Base-by-base conservation (phyloP, 2,329 filamentous ascomycete species). In the Neonectria faginata region DNA sequence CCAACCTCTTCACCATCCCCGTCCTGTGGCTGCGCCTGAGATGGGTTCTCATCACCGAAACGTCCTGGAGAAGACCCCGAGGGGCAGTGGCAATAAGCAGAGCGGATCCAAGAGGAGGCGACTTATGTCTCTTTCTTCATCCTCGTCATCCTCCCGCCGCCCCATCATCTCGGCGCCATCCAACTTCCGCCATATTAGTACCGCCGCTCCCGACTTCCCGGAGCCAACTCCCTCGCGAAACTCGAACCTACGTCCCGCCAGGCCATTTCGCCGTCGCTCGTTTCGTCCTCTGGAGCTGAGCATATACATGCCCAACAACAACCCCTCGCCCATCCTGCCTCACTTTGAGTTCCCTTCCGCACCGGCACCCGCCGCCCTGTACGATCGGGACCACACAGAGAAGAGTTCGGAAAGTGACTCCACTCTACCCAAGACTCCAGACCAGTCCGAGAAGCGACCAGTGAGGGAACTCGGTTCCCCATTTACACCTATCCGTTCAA, bases 171-270 rank as follows among this genome's bases (percentile, higher is more conserved):
- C 87, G 45, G 81, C 81, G 20, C 88, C 88, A 3, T 83, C 83
- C 52, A 81, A 90, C 74, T 90, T 90, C 71, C 85, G 84, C 51
- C 88, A 90, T 78, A 70, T 90, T 53, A 78, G 84, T 59, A 85
- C 84, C 18, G 81, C 80, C 51, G 78, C 82, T n/a, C 79, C 79
- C 61, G 79, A 81, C 52, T 78, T 80, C 56, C 61, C 70, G 16
- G 65, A 67, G 29, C 65, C 69, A 22, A 70, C 69, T 10, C 70
- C 70, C 22, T 67, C 66, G n/a, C 64, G 63, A 42, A 63, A 64
- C 20, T 64, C 71, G 0, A 71, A 75, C 29, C 62, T 74, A 25
- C 70, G 68, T 27, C 70, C 72, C 20, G 69, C 73, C 12, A 70
- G 63, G 47, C 67, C 69, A 48, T 45, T 73, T 25, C 73, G 69